Base-by-base conservation (phyloP, 192 early-diverging fungal species). In the Podila verticillata region DNA sequence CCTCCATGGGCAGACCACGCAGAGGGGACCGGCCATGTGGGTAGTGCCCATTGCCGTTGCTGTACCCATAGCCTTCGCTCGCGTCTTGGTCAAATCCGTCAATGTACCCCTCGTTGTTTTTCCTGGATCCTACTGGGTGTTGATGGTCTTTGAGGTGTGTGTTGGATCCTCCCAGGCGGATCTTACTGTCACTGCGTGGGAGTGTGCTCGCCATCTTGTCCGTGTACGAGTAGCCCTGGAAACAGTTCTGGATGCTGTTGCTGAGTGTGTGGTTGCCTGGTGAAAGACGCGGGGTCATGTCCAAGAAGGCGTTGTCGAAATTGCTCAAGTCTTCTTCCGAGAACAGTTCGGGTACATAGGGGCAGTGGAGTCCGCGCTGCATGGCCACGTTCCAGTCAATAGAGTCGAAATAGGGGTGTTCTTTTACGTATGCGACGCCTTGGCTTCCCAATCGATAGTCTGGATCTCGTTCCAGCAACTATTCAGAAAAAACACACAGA, bases 341-440 rank as follows among this genome's bases (percentile, higher is more conserved):
- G 19, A 68, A 34, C 28, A 94, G 81, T 32, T 84, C 83, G 28
- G 95, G 95, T 13, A 88, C 80, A 60, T 91, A 96, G 1, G 92
- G 89, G 12, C 94, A 90, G 5, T 83, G 49, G 19, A 91, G 75
- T 51, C 85, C 74, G 31, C 88, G 82, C 19, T 91, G 61, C 35
- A 90, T 75, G 31, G 95, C 89, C 28, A 88, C 84, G 22, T 93
- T 88, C 94, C 94, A 97, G 68, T 93, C 85, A 26, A 95, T 84
- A 22, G 70, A 74, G 30, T 74, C 72, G 74, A 97, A 97, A 65
- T 92, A 96, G 1, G 89, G 85, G 72, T 96, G 95, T 17, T 64
- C 39, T 65, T 93, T 94, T 57, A 97, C 90, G 9, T 93, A 88
- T 4, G 75, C 75, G 0, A 84, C 84, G 32, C 94, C 94, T 17